Evolutionary conservation across 495 filamentous ascomycete species (phyloP).

Genomic region (Xylaria longipes): DNA sequence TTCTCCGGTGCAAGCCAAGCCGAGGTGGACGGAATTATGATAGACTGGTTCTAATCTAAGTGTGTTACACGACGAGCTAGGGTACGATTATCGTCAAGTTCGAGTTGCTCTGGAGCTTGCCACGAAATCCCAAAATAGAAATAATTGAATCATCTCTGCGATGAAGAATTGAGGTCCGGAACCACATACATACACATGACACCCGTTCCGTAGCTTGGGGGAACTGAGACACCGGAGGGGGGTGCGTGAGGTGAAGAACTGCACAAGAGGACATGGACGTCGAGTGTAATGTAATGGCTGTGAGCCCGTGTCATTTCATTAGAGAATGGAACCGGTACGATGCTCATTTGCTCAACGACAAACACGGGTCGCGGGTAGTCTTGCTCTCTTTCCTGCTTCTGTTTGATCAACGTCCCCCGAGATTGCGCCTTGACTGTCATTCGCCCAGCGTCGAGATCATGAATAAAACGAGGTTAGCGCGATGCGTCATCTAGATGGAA

Average conservation of each 20-base stretch:
- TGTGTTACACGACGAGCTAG: slow-evolving; percentile 12
- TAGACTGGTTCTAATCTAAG: background rate
- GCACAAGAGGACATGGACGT: background rate
- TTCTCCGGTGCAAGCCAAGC: slow-evolving; percentile 3
- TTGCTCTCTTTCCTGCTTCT: slow-evolving; percentile 18
- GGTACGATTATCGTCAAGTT: background rate
- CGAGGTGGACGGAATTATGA: slow-evolving; percentile 6
- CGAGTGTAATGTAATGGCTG: slow-evolving; percentile 12
- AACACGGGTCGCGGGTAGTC: slow-evolving; percentile 22
- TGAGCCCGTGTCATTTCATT: background rate
- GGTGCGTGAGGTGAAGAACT: slow-evolving; percentile 1
- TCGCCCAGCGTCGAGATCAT: slow-evolving; percentile 9
- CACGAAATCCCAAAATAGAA: slow-evolving; percentile 15
- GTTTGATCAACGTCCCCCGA: slow-evolving; percentile 21
- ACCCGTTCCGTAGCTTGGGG: background rate
- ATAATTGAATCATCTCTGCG: background rate
- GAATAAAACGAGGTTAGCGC: background rate
- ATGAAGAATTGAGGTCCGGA: background rate
- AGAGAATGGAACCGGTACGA: slow-evolving; percentile 10
- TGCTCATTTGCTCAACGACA: slow-evolving; percentile 16
- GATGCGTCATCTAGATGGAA: slow-evolving; percentile 10
- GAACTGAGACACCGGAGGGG: slow-evolving; percentile 4
- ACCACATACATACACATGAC: background rate
- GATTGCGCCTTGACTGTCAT: slow-evolving; percentile 14
- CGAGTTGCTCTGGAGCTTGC: background rate